phyloP scores from a whole-genome alignment of 306 rosid species.

The Herpetospermum pedunculosum region DNA sequence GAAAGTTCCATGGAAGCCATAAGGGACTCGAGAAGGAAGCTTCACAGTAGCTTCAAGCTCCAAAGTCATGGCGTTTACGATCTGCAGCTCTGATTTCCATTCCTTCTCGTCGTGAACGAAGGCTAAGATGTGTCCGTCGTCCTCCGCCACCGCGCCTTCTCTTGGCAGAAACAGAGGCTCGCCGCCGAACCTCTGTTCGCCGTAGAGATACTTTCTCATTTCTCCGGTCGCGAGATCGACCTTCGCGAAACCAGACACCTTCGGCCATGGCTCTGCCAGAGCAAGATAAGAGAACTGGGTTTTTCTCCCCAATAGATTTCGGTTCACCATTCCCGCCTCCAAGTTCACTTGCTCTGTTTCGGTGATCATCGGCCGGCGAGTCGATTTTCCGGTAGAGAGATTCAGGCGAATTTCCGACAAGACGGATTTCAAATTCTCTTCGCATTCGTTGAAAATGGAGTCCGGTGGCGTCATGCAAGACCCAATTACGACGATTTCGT shows the following conservation, averaged over 20 bases:
- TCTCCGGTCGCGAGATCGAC: conserved; percentile 56
- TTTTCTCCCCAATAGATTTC: conserved; percentile 57
- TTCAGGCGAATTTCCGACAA: conserved; percentile 73
- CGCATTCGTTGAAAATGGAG: conserved; percentile 89
- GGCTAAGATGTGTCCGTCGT: conserved; percentile 63
- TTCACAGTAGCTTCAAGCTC: conserved; percentile 59
- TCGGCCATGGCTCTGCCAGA: conserved; percentile 94
- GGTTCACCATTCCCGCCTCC: conserved; percentile 97
- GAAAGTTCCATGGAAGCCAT: conserved; percentile 94
- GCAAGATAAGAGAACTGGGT: conserved; percentile 69
- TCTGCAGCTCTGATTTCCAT: conserved; percentile 64
- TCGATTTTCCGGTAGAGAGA: conserved; percentile 54
- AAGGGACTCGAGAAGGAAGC: conserved; percentile 85
- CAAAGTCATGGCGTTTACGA: conserved; percentile 63
- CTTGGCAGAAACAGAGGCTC: conserved; percentile 82
- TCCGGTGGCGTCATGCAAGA: conserved; percentile 94
- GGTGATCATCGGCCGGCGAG: conserved; percentile 36
- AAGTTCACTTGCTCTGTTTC: conserved; percentile 50
- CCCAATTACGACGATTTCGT: conserved; percentile 79
- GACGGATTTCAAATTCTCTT: conserved; percentile 52
- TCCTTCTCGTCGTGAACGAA: conserved; percentile 87
- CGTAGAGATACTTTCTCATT: conserved; percentile 42
- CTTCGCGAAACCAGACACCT: conserved; percentile 84
- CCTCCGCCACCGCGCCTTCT: conserved; percentile 35
- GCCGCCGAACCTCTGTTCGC: conserved; percentile 56